Base-by-base conservation (phyloP, 2,329 filamentous ascomycete genomes). In the Aspergillus cejpii region DNA sequence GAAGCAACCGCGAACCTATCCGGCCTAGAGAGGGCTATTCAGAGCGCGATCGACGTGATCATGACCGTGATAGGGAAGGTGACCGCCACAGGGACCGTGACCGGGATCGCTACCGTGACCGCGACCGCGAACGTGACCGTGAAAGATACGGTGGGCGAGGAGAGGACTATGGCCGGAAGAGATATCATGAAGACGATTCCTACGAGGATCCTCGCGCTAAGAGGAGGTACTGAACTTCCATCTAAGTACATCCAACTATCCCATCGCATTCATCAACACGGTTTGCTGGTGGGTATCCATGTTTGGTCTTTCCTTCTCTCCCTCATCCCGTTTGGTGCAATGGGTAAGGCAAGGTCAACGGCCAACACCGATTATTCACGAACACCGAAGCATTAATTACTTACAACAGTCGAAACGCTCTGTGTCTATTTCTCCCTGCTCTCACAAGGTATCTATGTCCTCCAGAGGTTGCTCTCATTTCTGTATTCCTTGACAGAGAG, bases 1-100 rank as follows among this genome's bases (percentile, higher is more conserved):
- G 86, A 54, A 86, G 86, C 71, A 92, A 94, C 70, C 84, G 85
- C 68, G 88, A 94, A 65, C 87, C 87, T 50, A 80, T 92, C 63
- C 83, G 85, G 60, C 80, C 81, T 42, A 70, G 81, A 59, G 80
- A 83, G 64, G 75, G 75, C 56, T 77, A 79, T 67, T 74, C 63
- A 33, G 62, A 72, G 46, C 68, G 69, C 44, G 67, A 70, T 44
- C 58, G 72, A 44, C 57, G 69, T 28, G 68, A 68, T 47, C 59
- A 67, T 39, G 66, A 70, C 39, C 62, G 69, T 43, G 68, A 72
- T 41, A 59, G 81, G 58, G 80, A 83, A 64, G 74, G 76, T 58
- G 75, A 79, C 48, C 57, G 70, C 64, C 57, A 69, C 43, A 52
- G 59, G 38, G 59, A 59, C 78, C 71, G 80, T 59, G 79, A 83